Evolutionary conservation across 345 rosid species (phyloP), one percentile per base, ranked within the genome.

Genomic region (Xanthoceras sorbifolium): DNA sequence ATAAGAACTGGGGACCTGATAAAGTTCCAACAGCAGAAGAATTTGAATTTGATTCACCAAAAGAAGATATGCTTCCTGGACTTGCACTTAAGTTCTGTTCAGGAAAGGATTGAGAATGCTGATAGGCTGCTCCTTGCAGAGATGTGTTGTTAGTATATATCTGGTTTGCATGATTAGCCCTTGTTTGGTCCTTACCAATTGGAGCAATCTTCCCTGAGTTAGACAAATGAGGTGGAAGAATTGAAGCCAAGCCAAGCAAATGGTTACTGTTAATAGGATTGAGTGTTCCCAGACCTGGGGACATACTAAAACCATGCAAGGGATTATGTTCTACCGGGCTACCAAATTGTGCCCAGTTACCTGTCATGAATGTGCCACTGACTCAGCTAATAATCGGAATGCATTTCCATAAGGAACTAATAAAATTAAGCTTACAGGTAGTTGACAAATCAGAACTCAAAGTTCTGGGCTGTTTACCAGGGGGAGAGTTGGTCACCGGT

Each of bases 1-100:
- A 95, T 2, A 91, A 94, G 84, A 90, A 92, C 71, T 90, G 93
- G 73, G 96, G 93, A 73, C 94, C 99, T 44, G 94, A 87, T 72
- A 94, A 86, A 74, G 97, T 92, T 80, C 85, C 92, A 70, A 88
- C 69, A 64, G 84, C 87, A 5, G 90, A 87, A 48, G 89, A 84
- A 66, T 83, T 84, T 15, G 94, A 79, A 60, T 73, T 89, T 71
- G 98, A 82, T 52, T 85, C 81, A 52, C 86, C 84, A 79, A 88
- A 84, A 72, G 88, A 74, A 65, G 84, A 82, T 72, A 84, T 80
- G 29, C 86, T 72, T 72, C 87, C 87, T 57, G 89, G 84, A 73
- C 80, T 76, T 8, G 81, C 80, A 36, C 85, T 85, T 31, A 77
- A 67, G 69, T 74, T 77, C 66, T 82, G 91, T 62, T 87, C 90